Base-by-base conservation (phyloP, 805 yeast genomes). In the Brettanomyces naardenensis region DNA sequence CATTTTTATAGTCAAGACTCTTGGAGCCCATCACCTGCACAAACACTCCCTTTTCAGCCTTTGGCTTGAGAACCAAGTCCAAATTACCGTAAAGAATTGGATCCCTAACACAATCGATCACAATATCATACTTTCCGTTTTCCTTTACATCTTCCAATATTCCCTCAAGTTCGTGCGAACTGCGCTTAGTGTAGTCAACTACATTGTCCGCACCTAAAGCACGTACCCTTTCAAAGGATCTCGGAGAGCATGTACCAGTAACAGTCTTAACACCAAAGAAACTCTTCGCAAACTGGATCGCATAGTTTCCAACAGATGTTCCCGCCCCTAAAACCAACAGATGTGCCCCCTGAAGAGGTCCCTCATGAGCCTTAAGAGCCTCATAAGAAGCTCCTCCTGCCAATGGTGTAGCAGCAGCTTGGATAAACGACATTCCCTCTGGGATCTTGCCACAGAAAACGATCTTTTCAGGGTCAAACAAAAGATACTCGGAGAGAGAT, bases 251-350 rank as follows among this genome's bases (percentile, higher is more conserved):
- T 0, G 69, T 56, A 3, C 81, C 75, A 51, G 73, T 78, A 18
- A 85, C 71, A 10, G 67, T 66, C 19, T 60, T 59, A 7, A 75
- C 73, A 2, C 65, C 58, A 39, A 64, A 64, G 33, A 58, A 53
- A 28, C 67, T 54, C 53, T 72, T 78, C 7, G 80, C 74, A 29
- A 82, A 54, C 54, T 78, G 84, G 26, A 75, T 61, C 3, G 70
- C 65, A 41, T 64, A 67, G 21, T 67, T 53, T 17, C 89, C 88
- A 13, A 81, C 88, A 11, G 79, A 60, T 1, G 94, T 77, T 6
- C 83, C 78, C 19, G 82, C 90, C 27, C 95, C 95, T 33, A 82
- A 61, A 17, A 85, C 68, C 34, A 83, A 63, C 4, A 81, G 71
- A 41, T 66, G 70, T 7, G 64, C 63, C 7, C 64, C 62, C 28